Conservation (phyloP, 331 rosid species). For the Malus hybrid region DNA sequence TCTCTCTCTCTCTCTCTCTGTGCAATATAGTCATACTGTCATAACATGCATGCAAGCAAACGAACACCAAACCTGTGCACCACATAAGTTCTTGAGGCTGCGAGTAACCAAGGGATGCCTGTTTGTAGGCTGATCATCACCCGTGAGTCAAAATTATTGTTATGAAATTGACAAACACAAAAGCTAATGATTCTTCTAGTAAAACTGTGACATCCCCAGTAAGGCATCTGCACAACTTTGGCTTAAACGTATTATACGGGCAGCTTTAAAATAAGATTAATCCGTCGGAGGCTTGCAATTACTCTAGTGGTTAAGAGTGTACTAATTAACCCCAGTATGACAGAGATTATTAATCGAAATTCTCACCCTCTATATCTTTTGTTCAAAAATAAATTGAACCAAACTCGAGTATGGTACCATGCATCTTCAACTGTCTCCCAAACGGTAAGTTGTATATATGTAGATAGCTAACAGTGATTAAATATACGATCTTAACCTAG, state of each 20-base stretch:
- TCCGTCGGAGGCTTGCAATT: neutral
- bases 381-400: neutral
- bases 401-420: neutral
- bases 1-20: neutral
- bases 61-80: neutral
- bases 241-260: neutral
- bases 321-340: neutral
- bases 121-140: neutral
- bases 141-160: neutral
- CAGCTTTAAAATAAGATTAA: neutral
- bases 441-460: neutral
- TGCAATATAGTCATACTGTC: neutral
- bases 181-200: neutral
- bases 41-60: conserved; percentile 4
- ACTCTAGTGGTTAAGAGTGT: neutral
- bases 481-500: neutral
- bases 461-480: neutral
- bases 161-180: neutral
- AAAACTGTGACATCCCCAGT: neutral
- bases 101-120: neutral
- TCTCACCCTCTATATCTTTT: neutral
- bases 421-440: neutral
- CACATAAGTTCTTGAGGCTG: neutral
- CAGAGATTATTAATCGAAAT: neutral
- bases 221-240: neutral